Conservation (phyloP, 495 filamentous ascomycete species). For the Podospora anserina region DNA sequence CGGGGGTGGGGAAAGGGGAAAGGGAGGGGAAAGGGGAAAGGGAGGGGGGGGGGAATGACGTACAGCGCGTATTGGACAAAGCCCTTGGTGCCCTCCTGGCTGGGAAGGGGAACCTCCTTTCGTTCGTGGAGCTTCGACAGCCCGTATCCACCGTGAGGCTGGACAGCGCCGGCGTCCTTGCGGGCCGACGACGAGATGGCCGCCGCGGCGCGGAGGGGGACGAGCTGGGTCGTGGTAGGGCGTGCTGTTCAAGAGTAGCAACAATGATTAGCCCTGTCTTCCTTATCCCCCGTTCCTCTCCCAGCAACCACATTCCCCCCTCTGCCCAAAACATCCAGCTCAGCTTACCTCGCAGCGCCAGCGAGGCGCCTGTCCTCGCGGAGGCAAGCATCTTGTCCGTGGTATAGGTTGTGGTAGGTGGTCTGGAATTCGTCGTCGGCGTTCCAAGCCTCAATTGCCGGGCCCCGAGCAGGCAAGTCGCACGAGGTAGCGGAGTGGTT, state of each 20-base stretch:
- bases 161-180: constrained; percentile 52
- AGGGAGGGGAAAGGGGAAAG: too few species aligned
- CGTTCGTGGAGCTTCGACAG: constrained; percentile 39
- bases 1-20: background rate
- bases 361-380: constrained; percentile 59
- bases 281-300: background rate
- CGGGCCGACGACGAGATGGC: constrained; percentile 62
- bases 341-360: constrained; percentile 67
- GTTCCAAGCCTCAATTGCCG: background rate
- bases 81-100: constrained; percentile 91
- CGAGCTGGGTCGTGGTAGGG: constrained; percentile 55
- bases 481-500: background rate
- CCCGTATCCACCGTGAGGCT: constrained; percentile 41
- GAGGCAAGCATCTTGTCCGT: constrained; percentile 58
- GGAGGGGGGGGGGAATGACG: constrained; percentile 33
- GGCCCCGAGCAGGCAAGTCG: background rate
- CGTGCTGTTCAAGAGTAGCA: constrained; percentile 45
- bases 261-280: background rate
- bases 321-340: background rate
- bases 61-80: constrained; percentile 97
- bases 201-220: constrained; percentile 60
- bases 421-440: background rate
- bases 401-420: constrained; percentile 3
- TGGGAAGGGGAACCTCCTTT: constrained; percentile 79
- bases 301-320: background rate